Base-by-base conservation (phyloP, 176 grass and related monocot species). In the Zoysia japonica region DNA sequence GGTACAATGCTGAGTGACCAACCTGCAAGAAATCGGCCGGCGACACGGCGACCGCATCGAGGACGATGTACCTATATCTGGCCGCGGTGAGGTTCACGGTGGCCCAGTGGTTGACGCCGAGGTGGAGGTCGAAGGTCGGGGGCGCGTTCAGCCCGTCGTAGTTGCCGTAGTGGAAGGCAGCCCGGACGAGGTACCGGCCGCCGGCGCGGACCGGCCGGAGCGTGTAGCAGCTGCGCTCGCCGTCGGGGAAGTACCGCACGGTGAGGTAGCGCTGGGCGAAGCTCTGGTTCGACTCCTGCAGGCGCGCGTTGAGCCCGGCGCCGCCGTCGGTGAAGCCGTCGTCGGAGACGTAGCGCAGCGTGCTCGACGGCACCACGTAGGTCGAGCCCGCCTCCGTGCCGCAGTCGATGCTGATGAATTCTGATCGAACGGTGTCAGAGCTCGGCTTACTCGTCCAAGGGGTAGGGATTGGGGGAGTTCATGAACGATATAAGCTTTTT, bases 351-450 rank as follows among this genome's bases (percentile, higher is more conserved):
- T 74, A 79, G 45, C 19, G 1, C 12, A 50, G 50, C 16, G 5
- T 36, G 45, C 40, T 63, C 35, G 60, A 78, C 74, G 5, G 28
- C 28, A 28, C 28, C 28, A 17, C 2, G 59, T 82, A 87, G 72
- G 2, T 57, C 0, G 5, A 0, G 56, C 14, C 36, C 3, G 46
- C 65, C 16, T 67, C 15, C 37, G 72, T 66, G 48, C 85, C 85
- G 59, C 85, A 82, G 74, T 87, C 85, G 78, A 87, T 82, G 79
- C 85, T 87, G 65, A 82, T 72, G 71, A 78, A 87, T 2, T 79
- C 84, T 75, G 83, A 39, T 37, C 20, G 48, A 50, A 50, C 6
- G 48, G 48, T 11, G 48, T 50, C 48, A 50, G 10, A 50, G 48
- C 1, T 50, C 48, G 10, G 28, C 28, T 28, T 28, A 28, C 28